phyloP scores from a whole-genome alignment of 2,329 filamentous ascomycete species.

The Sodiomyces alkalinus region DNA sequence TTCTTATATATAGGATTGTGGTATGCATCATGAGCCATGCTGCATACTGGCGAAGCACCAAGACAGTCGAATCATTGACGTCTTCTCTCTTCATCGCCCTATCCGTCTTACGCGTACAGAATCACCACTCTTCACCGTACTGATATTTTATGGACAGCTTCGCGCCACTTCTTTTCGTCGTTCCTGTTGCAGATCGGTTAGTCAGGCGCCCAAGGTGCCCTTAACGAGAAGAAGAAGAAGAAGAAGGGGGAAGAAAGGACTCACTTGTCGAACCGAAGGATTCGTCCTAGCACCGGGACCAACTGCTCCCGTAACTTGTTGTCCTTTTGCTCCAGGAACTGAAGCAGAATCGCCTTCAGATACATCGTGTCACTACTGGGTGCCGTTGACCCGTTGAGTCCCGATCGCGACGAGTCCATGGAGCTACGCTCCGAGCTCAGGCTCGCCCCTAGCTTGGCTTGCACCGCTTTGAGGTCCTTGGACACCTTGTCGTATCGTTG shows the following conservation, averaged over 20 bases:
- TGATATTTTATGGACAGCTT: conserved; percentile 46
- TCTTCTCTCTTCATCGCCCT: neutral
- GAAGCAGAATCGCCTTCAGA: conserved; percentile 65
- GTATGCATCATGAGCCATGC: too few species aligned
- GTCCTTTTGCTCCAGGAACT: conserved; percentile 71
- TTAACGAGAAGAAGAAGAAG: neutral
- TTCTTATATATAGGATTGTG: too few species aligned
- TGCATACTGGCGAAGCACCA: too few species aligned
- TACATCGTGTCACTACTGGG: conserved; percentile 41
- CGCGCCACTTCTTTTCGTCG: conserved; percentile 79
- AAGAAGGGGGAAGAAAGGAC: conserved; percentile 15
- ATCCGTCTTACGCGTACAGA: too few species aligned
- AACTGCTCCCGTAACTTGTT: conserved; percentile 61
- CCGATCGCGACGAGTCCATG: conserved; percentile 29
- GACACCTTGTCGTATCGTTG: conserved; percentile 64
- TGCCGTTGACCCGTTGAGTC: conserved; percentile 18
- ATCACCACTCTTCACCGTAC: conserved; percentile 13
- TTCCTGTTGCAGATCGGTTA: conserved; percentile 18
- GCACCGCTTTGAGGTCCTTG: conserved; percentile 43
- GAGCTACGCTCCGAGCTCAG: conserved; percentile 23
- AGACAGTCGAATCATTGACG: neutral
- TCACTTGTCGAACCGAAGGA: conserved; percentile 64
- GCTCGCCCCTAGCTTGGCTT: conserved; percentile 25
- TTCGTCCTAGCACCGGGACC: conserved; percentile 61
- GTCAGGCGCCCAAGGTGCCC: conserved; percentile 1